Evolutionary conservation across 495 filamentous ascomycete genomes (phyloP).

Genomic region (Cairneyella variabilis): DNA sequence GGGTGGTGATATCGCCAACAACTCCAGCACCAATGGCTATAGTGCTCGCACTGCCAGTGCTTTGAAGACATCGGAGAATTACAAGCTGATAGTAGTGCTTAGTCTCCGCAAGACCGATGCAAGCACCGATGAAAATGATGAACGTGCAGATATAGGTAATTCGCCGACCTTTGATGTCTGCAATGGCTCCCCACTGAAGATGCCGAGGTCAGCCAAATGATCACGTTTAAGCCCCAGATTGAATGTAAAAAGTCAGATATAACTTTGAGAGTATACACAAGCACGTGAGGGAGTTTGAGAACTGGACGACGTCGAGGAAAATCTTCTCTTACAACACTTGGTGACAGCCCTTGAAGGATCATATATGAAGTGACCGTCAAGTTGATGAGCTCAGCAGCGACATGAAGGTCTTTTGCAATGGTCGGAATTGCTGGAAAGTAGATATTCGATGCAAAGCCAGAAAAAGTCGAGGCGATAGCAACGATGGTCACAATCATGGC

Average conservation of each 20-base stretch:
- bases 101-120: conserved; percentile 59
- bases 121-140: conserved; percentile 54
- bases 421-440: conserved; percentile 39
- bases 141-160: conserved; percentile 58
- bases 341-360: conserved; percentile 25
- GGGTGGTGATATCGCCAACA: conserved; percentile 51
- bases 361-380: conserved; percentile 38
- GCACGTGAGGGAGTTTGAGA: too few species aligned
- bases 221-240: too few species aligned
- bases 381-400: conserved; percentile 32
- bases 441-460: conserved; percentile 48
- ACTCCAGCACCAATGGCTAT: conserved; percentile 55
- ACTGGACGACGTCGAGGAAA: too few species aligned
- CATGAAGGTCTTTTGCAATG: conserved; percentile 27
- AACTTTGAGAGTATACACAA: too few species aligned
- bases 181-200: conserved; percentile 53
- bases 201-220: too few species aligned
- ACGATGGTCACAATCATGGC: conserved; percentile 41
- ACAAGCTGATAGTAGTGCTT: conserved; percentile 56
- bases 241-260: too few species aligned
- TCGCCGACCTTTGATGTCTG: conserved; percentile 54
- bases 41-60: conserved; percentile 51
- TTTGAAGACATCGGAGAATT: conserved; percentile 58
- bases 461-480: conserved; percentile 49
- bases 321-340: too few species aligned